Percentiles rank a stretch among this genome's conserved stretches.
phyloP scores from a whole-genome alignment of 139 green algal genomes.

The Spirogloea muscicola region DNA sequence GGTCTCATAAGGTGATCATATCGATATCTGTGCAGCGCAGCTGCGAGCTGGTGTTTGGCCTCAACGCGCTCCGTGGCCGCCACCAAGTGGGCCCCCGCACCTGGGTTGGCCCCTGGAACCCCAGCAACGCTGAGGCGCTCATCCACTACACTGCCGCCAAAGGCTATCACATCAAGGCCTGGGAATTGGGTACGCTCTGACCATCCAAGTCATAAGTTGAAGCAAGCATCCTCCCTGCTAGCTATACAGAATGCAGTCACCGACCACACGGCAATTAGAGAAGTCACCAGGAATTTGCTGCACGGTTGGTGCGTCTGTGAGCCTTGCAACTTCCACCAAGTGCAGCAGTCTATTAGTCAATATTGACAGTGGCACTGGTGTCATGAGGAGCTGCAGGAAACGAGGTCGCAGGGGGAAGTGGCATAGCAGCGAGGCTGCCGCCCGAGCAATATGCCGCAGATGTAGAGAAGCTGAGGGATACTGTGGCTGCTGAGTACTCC shows the following conservation, averaged over 20 bases:
- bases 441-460: constrained; percentile 26
- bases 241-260: too few species aligned
- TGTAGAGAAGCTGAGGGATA: background rate
- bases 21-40: too few species aligned
- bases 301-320: too few species aligned
- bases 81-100: background rate
- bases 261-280: too few species aligned
- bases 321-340: too few species aligned
- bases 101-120: constrained; percentile 17
- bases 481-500: background rate
- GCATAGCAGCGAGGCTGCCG: constrained; percentile 9
- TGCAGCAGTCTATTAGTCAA: too few species aligned
- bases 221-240: too few species aligned
- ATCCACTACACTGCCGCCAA: constrained; percentile 13
- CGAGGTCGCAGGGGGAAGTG: constrained; percentile 13
- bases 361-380: too few species aligned
- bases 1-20: too few species aligned
- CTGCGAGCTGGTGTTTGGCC: constrained; percentile 21
- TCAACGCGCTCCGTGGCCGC: constrained; percentile 23
- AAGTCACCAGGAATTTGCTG: too few species aligned
- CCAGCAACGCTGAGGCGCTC: constrained; percentile 23
- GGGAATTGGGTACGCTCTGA: constrained; percentile 34
- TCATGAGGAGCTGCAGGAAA: too few species aligned
- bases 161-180: constrained; percentile 23
- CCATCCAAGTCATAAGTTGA: too few species aligned